Evolutionary conservation across 2,329 filamentous ascomycete genomes (phyloP), one percentile per base, ranked within the genome.

Genomic region (Trichoderma cornu-damae): DNA sequence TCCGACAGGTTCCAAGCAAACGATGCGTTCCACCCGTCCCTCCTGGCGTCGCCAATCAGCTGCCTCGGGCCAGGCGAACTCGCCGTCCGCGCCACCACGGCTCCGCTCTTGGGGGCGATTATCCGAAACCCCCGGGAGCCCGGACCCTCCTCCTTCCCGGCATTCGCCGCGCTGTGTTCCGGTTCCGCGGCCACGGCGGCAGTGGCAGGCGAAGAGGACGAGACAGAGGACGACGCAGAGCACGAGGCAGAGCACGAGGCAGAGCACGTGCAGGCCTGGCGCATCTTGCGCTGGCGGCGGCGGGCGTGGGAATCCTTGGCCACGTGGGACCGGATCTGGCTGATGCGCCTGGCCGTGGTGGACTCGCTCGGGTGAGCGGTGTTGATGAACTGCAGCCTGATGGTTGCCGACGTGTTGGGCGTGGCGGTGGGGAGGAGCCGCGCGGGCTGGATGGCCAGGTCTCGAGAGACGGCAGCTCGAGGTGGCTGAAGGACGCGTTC

Each of bases 321-420:
- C 32, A 55, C 57, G 14, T 59, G 57, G 5, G 57, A 59, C n/a
- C 57, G 43, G 30, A 59, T 56, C 57, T 59, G 57, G 28, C 57
- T 59, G 34, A 59, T n/a, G 35, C 51, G 52, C n/a, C 48, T 42
- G 28, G 57, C 50, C 1, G 40, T 40, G 32, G 34, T 48, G 14
- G 42, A 32, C 8, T 55, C 51, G 14, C 46, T 37, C 16, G 57
- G 57, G 18, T 55, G 40, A 30, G 20, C 43, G 16, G 51, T 47
- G 18, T 59, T 55, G 18, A 59, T 59, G 49, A 59, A 59, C 14
- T 59, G 32, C 7, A 59, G 43, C 18, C 43, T 49, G 26, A 54
- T 49, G 26, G 47, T 16, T 30, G 28, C 16, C 14, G 54, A 35
- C 8, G 34, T 20, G 7, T 8, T 43, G 16, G 38, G n/a, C n/a